phyloP scores from a whole-genome alignment of 495 filamentous ascomycete genomes.

The Podospora pseudocomata region DNA sequence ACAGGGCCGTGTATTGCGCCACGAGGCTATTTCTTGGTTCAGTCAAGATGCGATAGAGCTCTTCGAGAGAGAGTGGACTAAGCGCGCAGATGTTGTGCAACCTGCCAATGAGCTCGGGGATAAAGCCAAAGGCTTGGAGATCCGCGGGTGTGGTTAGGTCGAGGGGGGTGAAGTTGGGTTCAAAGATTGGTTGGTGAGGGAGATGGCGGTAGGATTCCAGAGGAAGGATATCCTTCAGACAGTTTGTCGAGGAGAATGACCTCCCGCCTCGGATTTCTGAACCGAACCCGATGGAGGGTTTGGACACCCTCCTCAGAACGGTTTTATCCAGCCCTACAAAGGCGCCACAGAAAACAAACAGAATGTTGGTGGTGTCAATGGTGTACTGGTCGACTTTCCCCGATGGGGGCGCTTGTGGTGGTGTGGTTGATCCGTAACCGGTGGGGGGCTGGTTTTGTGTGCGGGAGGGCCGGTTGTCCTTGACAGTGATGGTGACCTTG shows the following conservation, averaged over 20 bases:
- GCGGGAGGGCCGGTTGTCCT: constrained; percentile 64
- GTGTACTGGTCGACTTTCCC: constrained; percentile 82
- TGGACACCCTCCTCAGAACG: constrained; percentile 78
- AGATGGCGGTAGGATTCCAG: constrained; percentile 41
- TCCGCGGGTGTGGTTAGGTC: constrained; percentile 79
- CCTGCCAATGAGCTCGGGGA: constrained; percentile 88
- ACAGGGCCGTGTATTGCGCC: constrained; percentile 79
- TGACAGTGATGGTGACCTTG: constrained; percentile 82
- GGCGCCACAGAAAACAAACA: constrained; percentile 94
- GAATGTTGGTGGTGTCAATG: constrained; percentile 89
- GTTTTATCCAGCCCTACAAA: constrained; percentile 91
- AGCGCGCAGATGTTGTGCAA: constrained; percentile 85
- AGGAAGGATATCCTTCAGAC: constrained; percentile 40
- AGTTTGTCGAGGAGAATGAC: constrained; percentile 22
- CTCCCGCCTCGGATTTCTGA: constrained; percentile 60
- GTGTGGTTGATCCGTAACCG: constrained; percentile 28
- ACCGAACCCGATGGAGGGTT: constrained; percentile 89
- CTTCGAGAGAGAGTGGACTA: constrained; percentile 69
- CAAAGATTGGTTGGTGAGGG: constrained; percentile 41
- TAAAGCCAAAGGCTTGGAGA: constrained; percentile 87
- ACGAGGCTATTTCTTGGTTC: constrained; percentile 86
- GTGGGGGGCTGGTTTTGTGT: constrained; percentile 40
- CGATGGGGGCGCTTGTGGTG: constrained; percentile 31
- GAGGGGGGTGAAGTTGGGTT: constrained; percentile 62
- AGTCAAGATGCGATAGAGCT: constrained; percentile 82